These are phyloP conservation scores for Myotisia sp. DNA, from an alignment of 2,329 filamentous ascomycete genomes.

Conservation along the genomic window DNA sequence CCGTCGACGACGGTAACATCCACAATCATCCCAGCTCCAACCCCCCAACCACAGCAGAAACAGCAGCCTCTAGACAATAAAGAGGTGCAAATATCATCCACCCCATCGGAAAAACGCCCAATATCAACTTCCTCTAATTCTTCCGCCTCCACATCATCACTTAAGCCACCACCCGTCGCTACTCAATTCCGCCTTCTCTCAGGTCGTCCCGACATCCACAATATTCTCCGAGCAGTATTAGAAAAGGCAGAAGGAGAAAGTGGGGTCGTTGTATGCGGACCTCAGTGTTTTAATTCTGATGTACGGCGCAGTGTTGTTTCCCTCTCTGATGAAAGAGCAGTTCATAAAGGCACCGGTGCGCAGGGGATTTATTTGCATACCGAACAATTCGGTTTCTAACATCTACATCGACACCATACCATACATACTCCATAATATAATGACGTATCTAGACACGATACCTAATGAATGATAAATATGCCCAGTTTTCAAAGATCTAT, in stretches of 20 bases:
- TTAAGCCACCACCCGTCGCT: slow-evolving; percentile 12
- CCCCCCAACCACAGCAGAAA: not conserved
- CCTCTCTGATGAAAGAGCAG: slow-evolving; percentile 50
- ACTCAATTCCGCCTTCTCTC: slow-evolving; percentile 26
- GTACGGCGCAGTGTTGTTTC: slow-evolving; percentile 41
- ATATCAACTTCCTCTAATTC: not conserved
- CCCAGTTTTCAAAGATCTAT: no score
- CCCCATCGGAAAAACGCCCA: not conserved
- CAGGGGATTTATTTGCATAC: slow-evolving; percentile 49
- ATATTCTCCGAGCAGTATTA: slow-evolving; percentile 41
- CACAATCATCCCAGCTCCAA: not conserved
- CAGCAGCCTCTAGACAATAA: slow-evolving; percentile 7
- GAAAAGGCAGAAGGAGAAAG: slow-evolving; percentile 49
- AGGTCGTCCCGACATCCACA: slow-evolving; percentile 39
- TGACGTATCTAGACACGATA: no score
- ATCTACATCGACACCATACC: not conserved
- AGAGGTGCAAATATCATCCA: slow-evolving; percentile 1
- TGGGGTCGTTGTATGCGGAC: slow-evolving; percentile 49
- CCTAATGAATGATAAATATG: no score
- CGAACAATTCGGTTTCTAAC: slow-evolving; percentile 41
- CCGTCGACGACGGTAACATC: not conserved
- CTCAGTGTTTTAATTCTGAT: slow-evolving; percentile 39
- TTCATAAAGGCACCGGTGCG: slow-evolving; percentile 53
- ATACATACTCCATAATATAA: not conserved
- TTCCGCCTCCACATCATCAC: slow-evolving; percentile 5